Evolutionary conservation across 75 land plant species (phyloP).

Genomic region (Selaginella moellendorffii): DNA sequence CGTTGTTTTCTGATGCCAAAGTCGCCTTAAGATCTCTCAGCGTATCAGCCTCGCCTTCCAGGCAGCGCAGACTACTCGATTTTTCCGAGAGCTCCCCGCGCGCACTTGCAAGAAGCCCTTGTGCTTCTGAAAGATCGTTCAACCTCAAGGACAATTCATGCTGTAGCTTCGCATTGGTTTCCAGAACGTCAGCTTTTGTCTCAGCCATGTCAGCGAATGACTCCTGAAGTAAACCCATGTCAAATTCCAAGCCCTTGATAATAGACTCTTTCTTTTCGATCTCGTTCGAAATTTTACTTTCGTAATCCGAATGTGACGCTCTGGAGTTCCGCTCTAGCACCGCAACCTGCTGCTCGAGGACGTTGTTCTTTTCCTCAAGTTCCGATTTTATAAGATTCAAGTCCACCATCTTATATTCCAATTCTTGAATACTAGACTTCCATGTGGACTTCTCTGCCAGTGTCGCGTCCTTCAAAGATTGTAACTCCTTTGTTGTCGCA

Average conservation of each 20-base stretch:
- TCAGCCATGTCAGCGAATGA: not conserved
- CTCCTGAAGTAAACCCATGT: not conserved
- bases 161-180: not conserved
- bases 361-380: too few species aligned
- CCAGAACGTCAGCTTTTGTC: not conserved
- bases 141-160: not conserved
- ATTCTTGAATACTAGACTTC: too few species aligned
- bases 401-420: too few species aligned
- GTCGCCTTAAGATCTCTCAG: not conserved
- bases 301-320: constrained; percentile 21
- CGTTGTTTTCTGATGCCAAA: constrained; percentile 16
- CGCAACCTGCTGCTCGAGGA: constrained; percentile 23
- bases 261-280: not conserved
- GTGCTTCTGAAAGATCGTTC: not conserved
- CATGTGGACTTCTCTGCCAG: too few species aligned
- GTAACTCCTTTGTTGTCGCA: too few species aligned
- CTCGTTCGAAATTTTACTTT: not conserved
- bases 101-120: not conserved
- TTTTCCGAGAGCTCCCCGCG: not conserved
- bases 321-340: constrained; percentile 15
- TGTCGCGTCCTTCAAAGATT: too few species aligned
- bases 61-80: not conserved
- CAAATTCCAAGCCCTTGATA: not conserved
- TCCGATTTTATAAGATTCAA: too few species aligned
- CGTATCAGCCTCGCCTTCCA: not conserved